Base-by-base conservation (phyloP, 2,329 filamentous ascomycete species). In the Trichoderma semiorbis region DNA sequence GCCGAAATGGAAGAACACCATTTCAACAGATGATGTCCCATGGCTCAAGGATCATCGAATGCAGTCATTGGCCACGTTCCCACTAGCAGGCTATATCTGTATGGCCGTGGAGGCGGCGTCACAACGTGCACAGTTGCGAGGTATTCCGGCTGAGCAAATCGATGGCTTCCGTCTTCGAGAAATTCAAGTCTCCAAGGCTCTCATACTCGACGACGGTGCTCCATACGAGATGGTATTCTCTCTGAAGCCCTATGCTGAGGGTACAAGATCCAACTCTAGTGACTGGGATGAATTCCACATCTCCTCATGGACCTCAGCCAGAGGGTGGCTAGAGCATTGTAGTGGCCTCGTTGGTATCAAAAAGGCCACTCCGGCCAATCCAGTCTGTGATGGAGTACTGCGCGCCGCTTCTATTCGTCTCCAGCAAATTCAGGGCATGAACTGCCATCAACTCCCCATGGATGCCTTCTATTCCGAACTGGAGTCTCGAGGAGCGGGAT, bases 11-110 rank as follows among this genome's bases (percentile, higher is more conserved):
- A 80, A 85, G 47, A 86, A 85, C 71, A 80, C 84, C 28, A 75
- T 87, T 34, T 81, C 81, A 12, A 74, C 84, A 1, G 84, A 86
- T 50, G 84, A 87, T 70, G 75, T 87, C 0, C 86, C 90, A 1
- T 91, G 90, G 82, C 81, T 89, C 7, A 83, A 86, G 58, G 86
- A 90, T 74, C 89, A 90, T 79, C 80, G 80, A 70, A 86, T 91
- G 78, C 87, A 90, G 74, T 87, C 84, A 12, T 78, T 88, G 34
- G 84, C 83, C 3, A 84, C 89, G 39, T 89, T 87, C 76, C 87
- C 89, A 32, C 82, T 87, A 43, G 83, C 86, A 1, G 88, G 85
- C 3, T 87, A 84, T 67, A 76, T 88, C 4, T 82, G 83, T 32
- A 87, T 90, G 84, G 84, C 82, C 0, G 74, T 86, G 0, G 86